Evolutionary conservation across 305 asterid species (phyloP).

Genomic region (Rubia occidens): DNA sequence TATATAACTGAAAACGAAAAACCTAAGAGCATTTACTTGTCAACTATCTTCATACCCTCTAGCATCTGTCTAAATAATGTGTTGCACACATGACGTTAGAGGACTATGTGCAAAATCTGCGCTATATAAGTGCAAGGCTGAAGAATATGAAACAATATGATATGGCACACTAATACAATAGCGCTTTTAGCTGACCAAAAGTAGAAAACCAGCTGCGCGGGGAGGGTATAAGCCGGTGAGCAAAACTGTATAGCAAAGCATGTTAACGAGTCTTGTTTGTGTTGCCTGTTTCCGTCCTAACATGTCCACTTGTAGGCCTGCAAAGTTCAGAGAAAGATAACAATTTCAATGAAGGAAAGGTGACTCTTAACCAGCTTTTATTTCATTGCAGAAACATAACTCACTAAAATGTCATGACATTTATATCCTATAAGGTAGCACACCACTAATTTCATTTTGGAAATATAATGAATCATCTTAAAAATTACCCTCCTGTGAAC

Average conservation of each 20-base stretch:
- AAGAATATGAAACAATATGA: not conserved
- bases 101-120: not conserved
- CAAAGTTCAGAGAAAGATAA: conserved; percentile 14
- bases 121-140: not conserved
- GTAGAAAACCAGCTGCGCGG: not conserved
- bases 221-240: not conserved
- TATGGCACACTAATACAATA: not conserved
- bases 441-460: not conserved
- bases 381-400: conserved; percentile 6
- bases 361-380: not conserved
- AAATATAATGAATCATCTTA: not conserved
- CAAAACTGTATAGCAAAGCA: not conserved
- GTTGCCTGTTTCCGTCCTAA: conserved; percentile 4
- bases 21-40: not conserved
- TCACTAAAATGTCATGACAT: too few relatives aligned
- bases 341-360: not conserved
- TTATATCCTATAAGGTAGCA: not conserved
- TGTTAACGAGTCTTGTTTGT: not conserved
- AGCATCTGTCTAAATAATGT: conserved; percentile 3
- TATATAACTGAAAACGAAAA: not conserved
- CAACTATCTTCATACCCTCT: not conserved
- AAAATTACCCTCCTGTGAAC: not conserved
- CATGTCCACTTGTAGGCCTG: conserved; percentile 43
- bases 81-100: not conserved
- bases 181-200: not conserved